Conservation (phyloP, 768 basidiomycete genomes). For the Pisolithus orientalis region DNA sequence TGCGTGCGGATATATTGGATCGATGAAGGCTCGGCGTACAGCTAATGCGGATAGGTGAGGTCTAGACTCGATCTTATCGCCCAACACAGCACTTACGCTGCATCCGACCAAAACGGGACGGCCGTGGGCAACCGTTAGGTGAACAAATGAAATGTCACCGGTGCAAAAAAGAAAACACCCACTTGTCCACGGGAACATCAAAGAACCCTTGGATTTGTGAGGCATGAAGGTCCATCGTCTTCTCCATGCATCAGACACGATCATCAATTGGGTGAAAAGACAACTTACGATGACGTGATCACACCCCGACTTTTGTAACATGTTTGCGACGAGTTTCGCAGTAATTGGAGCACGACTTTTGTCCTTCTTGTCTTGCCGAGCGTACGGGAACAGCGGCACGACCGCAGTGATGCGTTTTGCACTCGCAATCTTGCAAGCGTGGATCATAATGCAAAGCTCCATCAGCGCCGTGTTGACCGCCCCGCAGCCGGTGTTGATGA, state of each 20-base stretch:
- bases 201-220: conserved; percentile 99
- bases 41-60: conserved; percentile 38
- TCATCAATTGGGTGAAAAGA: neutral
- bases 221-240: conserved; percentile 99
- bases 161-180: conserved; percentile 33
- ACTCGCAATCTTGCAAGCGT: conserved; percentile 99
- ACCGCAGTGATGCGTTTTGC: conserved; percentile 98
- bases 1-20: conserved; percentile 92
- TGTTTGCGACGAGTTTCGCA: conserved; percentile 97
- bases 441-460: conserved; percentile 99
- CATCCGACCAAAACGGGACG: neutral
- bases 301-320: conserved; percentile 87
- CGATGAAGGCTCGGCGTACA: conserved; percentile 94
- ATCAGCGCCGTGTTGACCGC: conserved; percentile 91
- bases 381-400: conserved; percentile 93
- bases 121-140: conserved; percentile 11
- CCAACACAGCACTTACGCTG: conserved; percentile 42
- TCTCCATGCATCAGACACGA: conserved; percentile 2
- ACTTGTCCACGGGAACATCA: conserved; percentile 99
- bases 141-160: neutral
- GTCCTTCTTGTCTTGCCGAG: conserved; percentile 98
- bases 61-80: conserved; percentile 4
- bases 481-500: conserved; percentile 89
- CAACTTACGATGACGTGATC: conserved; percentile 92
- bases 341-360: conserved; percentile 97